Evolutionary conservation across 768 basidiomycete species (phyloP), one percentile per base, ranked within the genome.

Genomic region (Suillus tomentosus): DNA sequence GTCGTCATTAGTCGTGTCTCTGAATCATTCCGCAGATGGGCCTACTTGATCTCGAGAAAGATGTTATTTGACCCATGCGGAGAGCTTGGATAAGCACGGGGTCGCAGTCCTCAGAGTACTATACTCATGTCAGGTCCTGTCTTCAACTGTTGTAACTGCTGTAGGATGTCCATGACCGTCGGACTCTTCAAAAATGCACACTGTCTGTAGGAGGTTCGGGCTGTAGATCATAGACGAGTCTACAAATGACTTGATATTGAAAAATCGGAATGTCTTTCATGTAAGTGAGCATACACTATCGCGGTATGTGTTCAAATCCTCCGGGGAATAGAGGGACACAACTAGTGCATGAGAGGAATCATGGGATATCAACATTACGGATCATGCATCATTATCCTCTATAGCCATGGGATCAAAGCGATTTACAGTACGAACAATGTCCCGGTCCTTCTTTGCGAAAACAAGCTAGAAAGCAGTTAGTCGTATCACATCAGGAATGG

Each of bases 391-490:
- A 54, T 66, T 63, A 34, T 73, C 74, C 51, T 74, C 77, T 36
- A 69, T 61, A 39, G 61, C 60, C 62, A 64, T 64, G 15, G 71
- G 65, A 50, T 80, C 75, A 63, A 86, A 85, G 43, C 92, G 86
- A 67, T 90, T 89, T 51, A 93, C 92, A 13, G 94, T 94, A 65
- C 91, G 86, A 62, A 95, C 88, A 60, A 92, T 86, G 62, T 93
- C 85, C 1, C 85, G 82, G 47, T 87, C 93, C 75, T 91, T 93
- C 15, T 89, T 84, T 57, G 91, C 88, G 74, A 91, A 95, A 19
- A 95, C 93, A 64, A 95, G 84, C 93, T 95, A 17, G 65, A 62
- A 64, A 47, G 37, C 61, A 54, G 17, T 57, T 17, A 14, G 9
- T 27, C 39, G 17, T 6, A 19, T 62, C 42, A 68, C 24, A 15